Conservation (phyloP, 805 yeast species). For the Myxozyma neotropica region DNA sequence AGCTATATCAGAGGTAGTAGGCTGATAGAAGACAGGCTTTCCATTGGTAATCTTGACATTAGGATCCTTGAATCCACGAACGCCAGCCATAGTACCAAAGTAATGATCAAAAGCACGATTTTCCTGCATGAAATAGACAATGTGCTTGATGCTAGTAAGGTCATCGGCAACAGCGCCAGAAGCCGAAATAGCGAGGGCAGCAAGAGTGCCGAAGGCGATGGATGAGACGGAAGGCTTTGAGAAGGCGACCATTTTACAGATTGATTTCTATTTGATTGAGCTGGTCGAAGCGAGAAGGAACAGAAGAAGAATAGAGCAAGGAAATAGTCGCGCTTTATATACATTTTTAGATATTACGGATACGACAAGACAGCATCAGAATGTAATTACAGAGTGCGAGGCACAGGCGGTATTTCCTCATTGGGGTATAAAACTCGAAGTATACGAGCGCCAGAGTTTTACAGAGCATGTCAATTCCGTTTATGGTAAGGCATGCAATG, state of each 20-base stretch:
- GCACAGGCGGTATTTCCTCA: no score
- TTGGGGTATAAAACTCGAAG: no score
- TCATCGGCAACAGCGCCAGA: neutral
- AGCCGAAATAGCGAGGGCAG: neutral
- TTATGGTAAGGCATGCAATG: no score
- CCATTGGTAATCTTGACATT: slow-evolving; percentile 24
- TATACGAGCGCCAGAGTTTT: no score
- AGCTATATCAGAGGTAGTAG: slow-evolving; percentile 18
- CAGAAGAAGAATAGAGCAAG: no score
- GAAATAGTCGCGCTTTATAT: no score
- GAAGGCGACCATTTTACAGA: neutral
- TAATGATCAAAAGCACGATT: slow-evolving; percentile 38
- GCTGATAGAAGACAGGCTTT: slow-evolving; percentile 35
- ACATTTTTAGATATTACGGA: no score
- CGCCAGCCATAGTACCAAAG: slow-evolving; percentile 38
- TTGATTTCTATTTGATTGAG: neutral
- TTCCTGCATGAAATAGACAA: slow-evolving; percentile 38
- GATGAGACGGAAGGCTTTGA: neutral
- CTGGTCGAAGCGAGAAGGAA: neutral
- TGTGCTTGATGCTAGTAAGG: slow-evolving; percentile 18
- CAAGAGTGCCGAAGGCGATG: neutral
- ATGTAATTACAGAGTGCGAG: no score
- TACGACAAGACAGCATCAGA: no score
- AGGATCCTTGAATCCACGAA: slow-evolving; percentile 38
- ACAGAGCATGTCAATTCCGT: no score